Conservation (phyloP, 805 yeast species). For the Alloascoidea hylecoeti region DNA sequence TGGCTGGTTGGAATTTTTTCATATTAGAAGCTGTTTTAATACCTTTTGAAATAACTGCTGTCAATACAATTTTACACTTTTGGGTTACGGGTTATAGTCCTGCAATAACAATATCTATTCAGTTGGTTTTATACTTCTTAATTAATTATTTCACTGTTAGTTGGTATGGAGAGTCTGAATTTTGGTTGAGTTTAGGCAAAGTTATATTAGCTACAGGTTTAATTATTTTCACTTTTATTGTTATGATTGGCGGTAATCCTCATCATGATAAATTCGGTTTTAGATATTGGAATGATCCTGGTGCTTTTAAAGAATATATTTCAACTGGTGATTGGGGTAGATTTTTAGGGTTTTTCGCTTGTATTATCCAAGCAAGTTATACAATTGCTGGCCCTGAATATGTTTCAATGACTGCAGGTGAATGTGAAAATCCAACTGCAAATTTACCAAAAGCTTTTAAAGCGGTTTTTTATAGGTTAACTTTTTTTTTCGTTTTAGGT, state of each 20-base stretch:
- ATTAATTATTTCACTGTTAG: slow-evolving; percentile 64
- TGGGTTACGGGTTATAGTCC: slow-evolving; percentile 72
- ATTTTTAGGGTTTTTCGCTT: slow-evolving; percentile 59
- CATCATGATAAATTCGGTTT: slow-evolving; percentile 47
- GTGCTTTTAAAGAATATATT: slow-evolving; percentile 41
- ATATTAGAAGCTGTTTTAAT: slow-evolving; percentile 61
- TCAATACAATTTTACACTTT: slow-evolving; percentile 62
- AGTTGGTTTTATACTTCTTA: slow-evolving; percentile 43
- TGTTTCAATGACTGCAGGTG: slow-evolving; percentile 77
- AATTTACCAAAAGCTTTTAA: slow-evolving; percentile 69
- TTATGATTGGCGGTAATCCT: slow-evolving; percentile 87
- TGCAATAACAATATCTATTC: slow-evolving; percentile 54
- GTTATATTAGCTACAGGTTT: slow-evolving; percentile 64
- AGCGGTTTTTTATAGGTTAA: slow-evolving; percentile 56
- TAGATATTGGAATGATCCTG: slow-evolving; percentile 38
- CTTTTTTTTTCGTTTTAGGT: slow-evolving; percentile 58
- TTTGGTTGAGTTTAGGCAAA: slow-evolving; percentile 64
- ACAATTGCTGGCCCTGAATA: slow-evolving; percentile 84
- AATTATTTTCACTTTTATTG: slow-evolving; percentile 57
- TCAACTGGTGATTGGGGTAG: slow-evolving; percentile 46
- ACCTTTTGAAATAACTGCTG: slow-evolving; percentile 76
- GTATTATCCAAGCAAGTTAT: slow-evolving; percentile 58
- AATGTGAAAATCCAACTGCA: slow-evolving; percentile 55
- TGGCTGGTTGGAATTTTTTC: slow-evolving; percentile 75
- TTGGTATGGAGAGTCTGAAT: slow-evolving; percentile 72